These are phyloP conservation scores for Pythium plurisporium DNA, from an alignment of 352 stramenopile genomes.

Conservation along the genomic window DNA sequence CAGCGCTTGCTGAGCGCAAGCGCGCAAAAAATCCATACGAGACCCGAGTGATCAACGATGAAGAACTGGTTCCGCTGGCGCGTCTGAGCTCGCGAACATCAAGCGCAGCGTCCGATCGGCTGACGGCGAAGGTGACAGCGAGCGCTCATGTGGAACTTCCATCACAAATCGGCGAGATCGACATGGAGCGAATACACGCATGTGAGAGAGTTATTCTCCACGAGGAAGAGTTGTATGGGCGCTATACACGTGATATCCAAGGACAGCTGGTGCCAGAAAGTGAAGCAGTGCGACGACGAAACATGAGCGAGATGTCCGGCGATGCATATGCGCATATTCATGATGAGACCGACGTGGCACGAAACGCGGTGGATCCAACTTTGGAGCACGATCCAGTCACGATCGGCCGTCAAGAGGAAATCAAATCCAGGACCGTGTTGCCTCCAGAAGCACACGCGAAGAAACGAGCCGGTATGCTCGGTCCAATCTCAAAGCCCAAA, in stretches of 20 bases:
- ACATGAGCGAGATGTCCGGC: constrained; percentile 59
- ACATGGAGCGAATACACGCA: constrained; percentile 75
- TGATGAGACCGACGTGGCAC: background rate
- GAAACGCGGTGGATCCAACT: background rate
- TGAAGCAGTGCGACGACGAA: constrained; percentile 42
- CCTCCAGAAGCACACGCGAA: constrained; percentile 30
- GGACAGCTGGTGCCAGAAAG: constrained; percentile 61
- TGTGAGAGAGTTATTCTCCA: constrained; percentile 61
- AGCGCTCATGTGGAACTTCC: constrained; percentile 29
- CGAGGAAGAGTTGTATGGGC: constrained; percentile 64
- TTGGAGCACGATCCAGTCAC: background rate
- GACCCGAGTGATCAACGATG: constrained; percentile 82
- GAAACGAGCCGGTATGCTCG: constrained; percentile 66
- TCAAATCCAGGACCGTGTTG: background rate
- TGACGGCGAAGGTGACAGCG: background rate
- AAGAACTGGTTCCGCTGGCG: constrained; percentile 56
- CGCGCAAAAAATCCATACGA: constrained; percentile 75
- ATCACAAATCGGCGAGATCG: constrained; percentile 77
- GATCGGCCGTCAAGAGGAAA: background rate
- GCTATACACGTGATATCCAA: constrained; percentile 65
- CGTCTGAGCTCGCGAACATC: constrained; percentile 8
- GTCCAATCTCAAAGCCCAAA: constrained; percentile 55
- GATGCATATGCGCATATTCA: constrained; percentile 28
- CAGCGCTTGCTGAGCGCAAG: constrained; percentile 49
- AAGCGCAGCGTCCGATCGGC: background rate